Evolutionary conservation across 202 grass and related monocot species (phyloP), one percentile per base, ranked within the genome.

Genomic region (Setaria italica): DNA sequence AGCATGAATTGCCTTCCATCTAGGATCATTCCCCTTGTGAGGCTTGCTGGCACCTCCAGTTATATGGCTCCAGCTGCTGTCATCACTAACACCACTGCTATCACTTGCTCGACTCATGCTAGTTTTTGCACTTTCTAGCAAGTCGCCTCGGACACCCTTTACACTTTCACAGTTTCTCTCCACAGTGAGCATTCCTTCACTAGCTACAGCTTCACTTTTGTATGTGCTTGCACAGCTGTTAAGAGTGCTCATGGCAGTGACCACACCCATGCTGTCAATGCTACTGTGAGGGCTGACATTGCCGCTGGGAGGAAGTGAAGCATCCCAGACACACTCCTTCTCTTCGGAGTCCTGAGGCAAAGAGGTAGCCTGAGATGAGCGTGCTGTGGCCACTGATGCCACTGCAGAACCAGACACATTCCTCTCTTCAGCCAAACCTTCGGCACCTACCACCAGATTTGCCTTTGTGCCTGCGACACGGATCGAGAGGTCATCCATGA

Each of bases 241-340:
- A 55, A 43, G 25, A 7, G 78, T 87, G 84, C 85, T 97, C 82
- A 91, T 86, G 13, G 87, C 89, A 34, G 87, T 92, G 64, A 85
- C 54, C 30, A 98, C 88, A 60, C 93, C 84, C 55, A 86, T 90
- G 87, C 93, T 95, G 78, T 99, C 96, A 78, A 94, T 99, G 84
- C 96, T 99, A 54, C 96, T 99, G 67, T 99, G 96, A 78, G 93
- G 96, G 86, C 96, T 99, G 46, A 92, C 96, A 91, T 99, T 96
- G 34, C 96, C 96, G 4, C 96, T 99, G 9, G 96, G 91, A 57
- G 96, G 93, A 30, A 95, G 90, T 15, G 93, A 99, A 60, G 91
- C 93, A 78, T 98, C 95, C 95, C 95, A 98, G n/a, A 98, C 86
- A 53, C 91, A 94, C 41, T 98, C 95, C 76, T 98, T 98, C 85